Evolutionary conservation across 1,284 basidiomycete genomes (phyloP), one percentile per base, ranked within the genome.

Genomic region (Ceraceosorus bombacis): DNA sequence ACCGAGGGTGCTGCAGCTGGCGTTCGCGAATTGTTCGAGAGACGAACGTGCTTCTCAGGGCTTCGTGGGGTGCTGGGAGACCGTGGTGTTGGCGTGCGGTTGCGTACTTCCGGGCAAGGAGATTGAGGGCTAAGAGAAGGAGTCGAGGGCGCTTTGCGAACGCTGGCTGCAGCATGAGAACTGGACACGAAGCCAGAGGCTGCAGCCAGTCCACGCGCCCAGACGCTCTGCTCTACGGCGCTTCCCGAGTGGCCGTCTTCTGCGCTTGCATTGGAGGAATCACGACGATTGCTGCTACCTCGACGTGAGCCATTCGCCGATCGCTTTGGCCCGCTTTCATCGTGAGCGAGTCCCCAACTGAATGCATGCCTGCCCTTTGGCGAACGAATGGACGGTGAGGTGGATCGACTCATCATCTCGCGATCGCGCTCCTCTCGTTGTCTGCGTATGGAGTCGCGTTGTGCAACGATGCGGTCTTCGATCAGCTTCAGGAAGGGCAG

Each of bases 401-500:
- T 27, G 27, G 27, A 27, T 27, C 27, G 27, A 3, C 3, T 27
- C 27, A 27, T 27, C 27, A 27, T 27, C 27, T 27, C 27, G 27
- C 27, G 27, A n/a, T 54, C 52, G 6, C 46, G 48, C 46, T 41
- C 15, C 49, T 51, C 53, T 6, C 49, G 27, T 15, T 46, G 43
- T 27, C 55, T 54, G 43, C 43, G 43, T 15, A 10, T 13, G 9
- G 39, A 43, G 41, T 41, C 17, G 39, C 51, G 54, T 37, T 59
- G 41, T 52, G 55, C 53, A 41, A 55, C 53, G 46, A 88, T 76
- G 54, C 84, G 80, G 50, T 79, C 80, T 79, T 94, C 91, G 57
- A 94, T 83, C 58, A 83, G 82, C 67, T 85, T 82, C 66, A 97
- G 80, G n/a, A 94, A 76, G 0, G 82, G 82, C 55, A 93, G 79